These are phyloP conservation scores for Volvox reticuliferus DNA, from an alignment of 139 green algal genomes.

Conservation along the genomic window DNA sequence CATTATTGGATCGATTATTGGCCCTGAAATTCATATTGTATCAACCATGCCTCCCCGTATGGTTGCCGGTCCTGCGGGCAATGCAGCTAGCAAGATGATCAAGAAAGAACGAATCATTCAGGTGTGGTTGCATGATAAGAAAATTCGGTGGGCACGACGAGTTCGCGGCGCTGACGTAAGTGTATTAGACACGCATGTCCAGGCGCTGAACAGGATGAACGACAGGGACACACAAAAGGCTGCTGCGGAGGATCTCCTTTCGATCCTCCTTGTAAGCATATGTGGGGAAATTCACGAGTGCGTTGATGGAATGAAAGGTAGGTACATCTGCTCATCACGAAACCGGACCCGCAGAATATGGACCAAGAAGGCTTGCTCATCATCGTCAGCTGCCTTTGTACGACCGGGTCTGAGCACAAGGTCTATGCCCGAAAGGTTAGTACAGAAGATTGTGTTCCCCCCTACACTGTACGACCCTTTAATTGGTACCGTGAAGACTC, in stretches of 20 bases:
- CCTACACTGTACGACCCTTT: too few species aligned
- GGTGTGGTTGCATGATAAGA: neutral
- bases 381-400: slow-evolving; percentile 57
- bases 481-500: too few species aligned
- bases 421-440: slow-evolving; percentile 56
- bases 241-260: slow-evolving; percentile 55
- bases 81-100: neutral
- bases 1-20: too few species aligned
- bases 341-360: slow-evolving; percentile 29
- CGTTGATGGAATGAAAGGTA: neutral
- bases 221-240: slow-evolving; percentile 58
- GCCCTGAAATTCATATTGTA: too few species aligned
- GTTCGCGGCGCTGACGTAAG: neutral
- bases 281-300: neutral
- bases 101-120: slow-evolving; percentile 43
- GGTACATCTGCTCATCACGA: neutral
- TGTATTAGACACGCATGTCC: neutral
- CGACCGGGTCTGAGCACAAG: slow-evolving; percentile 51
- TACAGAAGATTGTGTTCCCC: neutral
- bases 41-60: neutral
- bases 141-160: too few species aligned
- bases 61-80: neutral
- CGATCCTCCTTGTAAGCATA: slow-evolving; percentile 47
- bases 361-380: slow-evolving; percentile 44
- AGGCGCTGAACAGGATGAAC: slow-evolving; percentile 51